Base-by-base conservation (phyloP, 441 rosid genomes). In the Geranium incanum region DNA sequence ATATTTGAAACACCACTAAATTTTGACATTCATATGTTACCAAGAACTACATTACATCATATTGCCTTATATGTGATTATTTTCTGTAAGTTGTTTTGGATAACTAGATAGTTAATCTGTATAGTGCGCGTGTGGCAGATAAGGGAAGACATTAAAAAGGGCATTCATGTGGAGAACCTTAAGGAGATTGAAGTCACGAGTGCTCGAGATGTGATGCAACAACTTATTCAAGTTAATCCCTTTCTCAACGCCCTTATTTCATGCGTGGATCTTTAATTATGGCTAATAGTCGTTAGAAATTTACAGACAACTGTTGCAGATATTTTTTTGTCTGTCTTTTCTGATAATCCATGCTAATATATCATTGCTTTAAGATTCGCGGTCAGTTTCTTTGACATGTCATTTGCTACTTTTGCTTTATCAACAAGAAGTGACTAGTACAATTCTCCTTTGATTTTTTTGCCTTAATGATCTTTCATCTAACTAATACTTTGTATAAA, bases 81-180 rank as follows among this genome's bases (percentile, higher is more conserved):
- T 28, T 64, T 28, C 0, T 23, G 15, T 12, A 12, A 33, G 5
- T 33, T 64, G 4, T 33, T 64, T 64, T 64, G 9, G 39, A 12
- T 63, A 33, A 63, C 39, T 63, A 9, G 37, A 63, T 63, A 63
- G 6, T 63, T 15, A 28, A 66, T 36, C 19, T 15, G 28, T 36
- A 23, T 72, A 39, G 55, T 76, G 50, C 5, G 38, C 39, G 50
- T 67, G 41, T 57, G 60, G 64, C 87, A 95, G 99, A 82, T 95
- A 76, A 87, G 99, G 79, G 99, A 95, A 80, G 99, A 95, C 75
- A 85, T 80, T 48, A 95, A 86, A 85, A 93, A 88, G 83, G 98
- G 97, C 69, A 85, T 93, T 66, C 83, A 95, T 79, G 99, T 95
- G 36, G 99, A 95, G 77, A 93, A 88, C 80, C 83, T 93, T 3